Base-by-base conservation (phyloP, 257 asterid genomes). In the Pogostemon cablin region DNA sequence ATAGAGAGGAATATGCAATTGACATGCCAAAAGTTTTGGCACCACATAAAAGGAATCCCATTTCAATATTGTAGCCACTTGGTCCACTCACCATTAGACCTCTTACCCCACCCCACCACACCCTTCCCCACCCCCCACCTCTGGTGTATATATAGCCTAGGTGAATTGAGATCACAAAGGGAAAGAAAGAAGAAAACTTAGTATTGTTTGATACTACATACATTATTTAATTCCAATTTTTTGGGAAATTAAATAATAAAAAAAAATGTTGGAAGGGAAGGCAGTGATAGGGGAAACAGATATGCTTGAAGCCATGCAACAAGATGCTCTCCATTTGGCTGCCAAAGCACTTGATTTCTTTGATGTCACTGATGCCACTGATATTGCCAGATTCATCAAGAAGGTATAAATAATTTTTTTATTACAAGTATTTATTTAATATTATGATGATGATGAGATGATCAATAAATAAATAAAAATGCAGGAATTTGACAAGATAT, bases 311-410 rank as follows among this genome's bases (percentile, higher is more conserved):
- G 50, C 82, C 48, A 85, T 86, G 96, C 95, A 91, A 62, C 82
- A 79, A 57, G 87, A 87, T 74, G 97, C 97, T 7, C 96, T 91
- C 67, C 54, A 85, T 79, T 80, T 92, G 49, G 96, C 96, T 20
- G 88, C 98, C 11, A 86, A 88, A 64, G 96, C 98, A 6, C 97
- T 92, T 42, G 98, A 92, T 62, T 79, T 63, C 85, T 90, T 88
- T n/a, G 97, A 92, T 74, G 93, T 90, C 81, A 92, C 85, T 0
- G 93, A 92, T 49, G 76, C 96, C 67, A 92, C 95, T 25, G 84
- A 88, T 9, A 92, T 92, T 17, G 98, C 98, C 12, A 83, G 93
- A 39, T 82, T 86, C 75, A 85, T 90, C 12, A 90, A 90, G 68
- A 81, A 90, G 96, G 96, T 72, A 37, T 60, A 2, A 9, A 25